Conservation (phyloP, 1,139 yeast species). For the Wickerhamiella pararugosa region DNA sequence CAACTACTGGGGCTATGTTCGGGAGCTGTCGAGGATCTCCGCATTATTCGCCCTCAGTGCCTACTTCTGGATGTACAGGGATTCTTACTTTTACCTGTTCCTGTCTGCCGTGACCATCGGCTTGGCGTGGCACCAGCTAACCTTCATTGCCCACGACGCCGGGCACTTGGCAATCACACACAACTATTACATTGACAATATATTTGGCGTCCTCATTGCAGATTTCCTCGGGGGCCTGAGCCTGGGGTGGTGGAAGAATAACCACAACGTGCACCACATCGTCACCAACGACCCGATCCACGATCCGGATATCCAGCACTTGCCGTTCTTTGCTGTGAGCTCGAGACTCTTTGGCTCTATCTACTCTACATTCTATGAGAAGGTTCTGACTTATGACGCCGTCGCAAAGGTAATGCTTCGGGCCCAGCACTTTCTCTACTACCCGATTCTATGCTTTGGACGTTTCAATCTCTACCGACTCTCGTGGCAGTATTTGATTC, state of each 20-base stretch:
- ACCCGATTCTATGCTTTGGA: constrained; percentile 69
- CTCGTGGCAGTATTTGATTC: constrained; percentile 60
- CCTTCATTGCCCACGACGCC: constrained; percentile 80
- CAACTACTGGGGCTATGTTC: constrained; percentile 51
- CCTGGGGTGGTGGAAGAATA: constrained; percentile 89
- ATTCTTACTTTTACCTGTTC: constrained; percentile 26
- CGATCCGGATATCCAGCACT: constrained; percentile 87
- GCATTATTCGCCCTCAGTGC: constrained; percentile 30
- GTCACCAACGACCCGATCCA: constrained; percentile 84
- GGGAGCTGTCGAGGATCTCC: constrained; percentile 49
- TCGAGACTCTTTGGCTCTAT: constrained; percentile 50
- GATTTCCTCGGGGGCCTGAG: constrained; percentile 78
- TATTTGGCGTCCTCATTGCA: constrained; percentile 60
- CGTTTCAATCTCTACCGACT: constrained; percentile 71
- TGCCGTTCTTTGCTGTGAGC: constrained; percentile 82
- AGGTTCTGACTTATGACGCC: constrained; percentile 48
- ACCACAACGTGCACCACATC: constrained; percentile 81
- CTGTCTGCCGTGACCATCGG: constrained; percentile 56
- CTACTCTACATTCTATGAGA: constrained; percentile 69
- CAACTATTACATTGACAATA: constrained; percentile 60
- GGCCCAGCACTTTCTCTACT: constrained; percentile 56
- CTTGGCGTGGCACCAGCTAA: constrained; percentile 77
- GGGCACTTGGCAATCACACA: constrained; percentile 79
- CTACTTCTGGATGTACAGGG: constrained; percentile 31
- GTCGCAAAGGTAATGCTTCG: constrained; percentile 44